Evolutionary conservation across 140 eudicot species (phyloP).

Genomic region (Stevia rebaudiana): DNA sequence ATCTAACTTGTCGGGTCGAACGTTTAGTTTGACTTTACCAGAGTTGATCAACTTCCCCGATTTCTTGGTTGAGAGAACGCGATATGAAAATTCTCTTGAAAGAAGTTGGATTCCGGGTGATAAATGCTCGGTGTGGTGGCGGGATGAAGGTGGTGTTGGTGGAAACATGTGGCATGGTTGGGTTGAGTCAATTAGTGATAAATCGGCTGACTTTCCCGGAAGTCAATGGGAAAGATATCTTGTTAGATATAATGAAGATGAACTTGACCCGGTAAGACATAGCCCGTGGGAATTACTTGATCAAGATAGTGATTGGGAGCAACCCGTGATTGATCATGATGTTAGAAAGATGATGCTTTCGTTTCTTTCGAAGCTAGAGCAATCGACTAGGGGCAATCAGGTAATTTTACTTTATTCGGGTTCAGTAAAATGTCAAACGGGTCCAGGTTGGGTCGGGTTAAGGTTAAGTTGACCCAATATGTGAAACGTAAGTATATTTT

Average conservation of each 20-base stretch:
- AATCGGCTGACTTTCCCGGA: conserved; percentile 49
- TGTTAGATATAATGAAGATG: conserved; percentile 35
- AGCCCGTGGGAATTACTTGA: conserved; percentile 90
- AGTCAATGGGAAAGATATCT: conserved; percentile 85
- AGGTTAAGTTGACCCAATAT: not conserved
- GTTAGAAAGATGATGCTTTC: conserved; percentile 33
- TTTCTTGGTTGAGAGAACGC: conserved; percentile 74
- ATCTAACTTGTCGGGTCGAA: conserved; percentile 32
- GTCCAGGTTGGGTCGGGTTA: not conserved
- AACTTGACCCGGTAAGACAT: conserved; percentile 24
- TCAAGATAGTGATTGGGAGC: conserved; percentile 42
- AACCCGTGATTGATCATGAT: conserved; percentile 35
- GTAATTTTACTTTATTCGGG: conserved; percentile 19
- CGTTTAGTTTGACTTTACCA: conserved; percentile 60
- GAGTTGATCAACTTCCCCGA: conserved; percentile 63
- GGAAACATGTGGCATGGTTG: conserved; percentile 69
- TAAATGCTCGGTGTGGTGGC: conserved; percentile 88
- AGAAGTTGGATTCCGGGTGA: conserved; percentile 64
- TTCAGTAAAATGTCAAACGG: not conserved
- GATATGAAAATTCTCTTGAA: conserved; percentile 59
- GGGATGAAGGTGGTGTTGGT: conserved; percentile 40
- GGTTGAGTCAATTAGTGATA: conserved; percentile 39
- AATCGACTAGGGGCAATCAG: conserved; percentile 42
- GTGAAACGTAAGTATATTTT: too few species aligned
- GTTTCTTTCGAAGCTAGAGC: conserved; percentile 39